Evolutionary conservation across 345 rosid genomes (phyloP).

Genomic region (Hypericum perforatum): DNA sequence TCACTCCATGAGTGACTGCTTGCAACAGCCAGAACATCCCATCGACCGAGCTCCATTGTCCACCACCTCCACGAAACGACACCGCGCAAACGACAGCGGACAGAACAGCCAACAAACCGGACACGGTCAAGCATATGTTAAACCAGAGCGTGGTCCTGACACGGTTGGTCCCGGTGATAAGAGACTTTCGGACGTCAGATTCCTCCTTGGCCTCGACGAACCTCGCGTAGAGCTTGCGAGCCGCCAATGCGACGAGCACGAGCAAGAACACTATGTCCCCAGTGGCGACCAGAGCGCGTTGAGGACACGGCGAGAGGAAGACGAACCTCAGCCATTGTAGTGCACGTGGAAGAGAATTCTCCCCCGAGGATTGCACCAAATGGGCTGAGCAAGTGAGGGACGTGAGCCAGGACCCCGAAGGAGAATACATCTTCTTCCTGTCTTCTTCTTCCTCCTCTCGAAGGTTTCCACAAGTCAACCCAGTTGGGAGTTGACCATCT

Average conservation of each 20-base stretch:
- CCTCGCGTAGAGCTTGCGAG: conserved; percentile 39
- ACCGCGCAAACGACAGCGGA: conserved; percentile 37
- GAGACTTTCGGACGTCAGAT: conserved; percentile 49
- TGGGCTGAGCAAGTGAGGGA: conserved; percentile 56
- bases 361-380: conserved; percentile 20
- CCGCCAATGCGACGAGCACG: conserved; percentile 34
- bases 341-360: conserved; percentile 29
- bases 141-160: conserved; percentile 36
- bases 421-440: conserved; percentile 32
- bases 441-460: too few relatives aligned
- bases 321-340: conserved; percentile 69
- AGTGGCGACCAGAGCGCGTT: conserved; percentile 50
- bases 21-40: conserved; percentile 61
- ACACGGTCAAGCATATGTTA: conserved; percentile 38
- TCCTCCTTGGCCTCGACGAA: conserved; percentile 6
- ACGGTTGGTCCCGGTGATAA: conserved; percentile 26
- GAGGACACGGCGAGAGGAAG: conserved; percentile 74
- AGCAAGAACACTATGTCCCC: conserved; percentile 44
- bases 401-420: conserved; percentile 52
- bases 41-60: conserved; percentile 34
- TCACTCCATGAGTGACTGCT: conserved; percentile 54
- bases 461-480: too few relatives aligned
- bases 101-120: conserved; percentile 38
- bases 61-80: conserved; percentile 28
- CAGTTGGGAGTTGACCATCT: too few relatives aligned